phyloP scores from a whole-genome alignment of 2,329 filamentous ascomycete species.

The Sarocladium brachiariae region DNA sequence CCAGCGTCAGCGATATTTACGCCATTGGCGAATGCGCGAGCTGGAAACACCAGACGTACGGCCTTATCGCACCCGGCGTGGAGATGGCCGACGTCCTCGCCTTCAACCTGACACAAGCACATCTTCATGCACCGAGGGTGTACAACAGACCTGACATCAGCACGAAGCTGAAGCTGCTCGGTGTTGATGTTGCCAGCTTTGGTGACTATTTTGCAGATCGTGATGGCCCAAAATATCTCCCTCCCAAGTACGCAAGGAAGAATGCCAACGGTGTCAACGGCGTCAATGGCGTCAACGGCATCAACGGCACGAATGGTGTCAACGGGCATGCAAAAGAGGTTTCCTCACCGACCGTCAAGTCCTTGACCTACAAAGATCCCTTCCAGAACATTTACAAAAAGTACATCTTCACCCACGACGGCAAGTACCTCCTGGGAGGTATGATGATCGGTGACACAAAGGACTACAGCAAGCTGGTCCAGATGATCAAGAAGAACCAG shows the following conservation, averaged over 20 bases:
- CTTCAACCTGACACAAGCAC: constrained; percentile 83
- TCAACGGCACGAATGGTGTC: not conserved
- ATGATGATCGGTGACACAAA: constrained; percentile 96
- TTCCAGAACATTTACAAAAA: constrained; percentile 90
- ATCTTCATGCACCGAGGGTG: constrained; percentile 57
- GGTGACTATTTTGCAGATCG: constrained; percentile 90
- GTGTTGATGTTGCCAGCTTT: constrained; percentile 87
- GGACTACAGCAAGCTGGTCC: constrained; percentile 84
- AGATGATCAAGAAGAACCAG: constrained; percentile 80
- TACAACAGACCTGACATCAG: constrained; percentile 84
- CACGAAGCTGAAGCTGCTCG: constrained; percentile 84
- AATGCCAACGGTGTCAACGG: constrained; percentile 14
- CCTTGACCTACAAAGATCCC: constrained; percentile 81
- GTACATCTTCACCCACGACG: constrained; percentile 83
- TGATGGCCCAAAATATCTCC: constrained; percentile 72
- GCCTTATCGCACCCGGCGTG: constrained; percentile 80
- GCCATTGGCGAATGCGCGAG: constrained; percentile 88
- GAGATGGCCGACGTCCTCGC: constrained; percentile 91
- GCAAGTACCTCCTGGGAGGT: constrained; percentile 84
- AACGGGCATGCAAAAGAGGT: not conserved
- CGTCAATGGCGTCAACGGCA: not conserved
- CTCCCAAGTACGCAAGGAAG: constrained; percentile 40
- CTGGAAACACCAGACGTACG: constrained; percentile 81
- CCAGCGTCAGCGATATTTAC: constrained; percentile 67
- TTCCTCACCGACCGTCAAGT: constrained; percentile 54